Evolutionary conservation across 768 basidiomycete genomes (phyloP), one percentile per base, ranked within the genome.

Genomic region (Ramaria sp.): DNA sequence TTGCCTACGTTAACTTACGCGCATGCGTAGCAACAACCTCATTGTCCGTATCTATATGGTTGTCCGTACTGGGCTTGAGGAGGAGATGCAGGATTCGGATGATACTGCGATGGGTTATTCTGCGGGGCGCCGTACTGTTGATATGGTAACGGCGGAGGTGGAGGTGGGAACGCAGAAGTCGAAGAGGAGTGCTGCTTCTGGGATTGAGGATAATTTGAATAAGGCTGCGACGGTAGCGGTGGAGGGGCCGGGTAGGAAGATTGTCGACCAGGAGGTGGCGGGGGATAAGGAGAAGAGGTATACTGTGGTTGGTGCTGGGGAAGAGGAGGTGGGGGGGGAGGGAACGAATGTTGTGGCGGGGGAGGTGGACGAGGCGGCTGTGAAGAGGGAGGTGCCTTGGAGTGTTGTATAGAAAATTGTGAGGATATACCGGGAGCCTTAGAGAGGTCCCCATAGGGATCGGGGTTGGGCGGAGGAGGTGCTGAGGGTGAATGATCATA

Each of bases 401-500:
- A 39, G 45, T 48, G 31, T 3, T 57, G 49, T 33, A 59, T 38
- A 54, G 54, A 20, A 33, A 45, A 49, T 37, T 53, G 62, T 43
- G 50, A 54, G 20, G 51, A 37, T 30, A 59, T 37, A 19, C 55
- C 47, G 15, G 59, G 47, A 15, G 63, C 17, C 49, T 67, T 63
- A 31, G 72, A 65, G 11, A 73, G 63, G 42, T 17, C 59, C 9
- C 69, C 70, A 54, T 77, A 75, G 15, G 74, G 73, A 60, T 74
- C 69, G 9, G 67, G 60, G 51, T 65, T 63, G 7, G 51, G 67
- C 34, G 43, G 64, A 59, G 43, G 62, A 60, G 61, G 52, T 59
- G 61, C 54, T 50, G 64, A 66, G n/a, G 64, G 51, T 57, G 27
- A 64, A 51, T 48, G 61, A 64, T 79, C 81, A 1, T 71, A 69